Percentiles rank a stretch among this genome's conserved stretches.
phyloP scores from a whole-genome alignment of 2,329 filamentous ascomycete species.

The Aureobasidium sp. region DNA sequence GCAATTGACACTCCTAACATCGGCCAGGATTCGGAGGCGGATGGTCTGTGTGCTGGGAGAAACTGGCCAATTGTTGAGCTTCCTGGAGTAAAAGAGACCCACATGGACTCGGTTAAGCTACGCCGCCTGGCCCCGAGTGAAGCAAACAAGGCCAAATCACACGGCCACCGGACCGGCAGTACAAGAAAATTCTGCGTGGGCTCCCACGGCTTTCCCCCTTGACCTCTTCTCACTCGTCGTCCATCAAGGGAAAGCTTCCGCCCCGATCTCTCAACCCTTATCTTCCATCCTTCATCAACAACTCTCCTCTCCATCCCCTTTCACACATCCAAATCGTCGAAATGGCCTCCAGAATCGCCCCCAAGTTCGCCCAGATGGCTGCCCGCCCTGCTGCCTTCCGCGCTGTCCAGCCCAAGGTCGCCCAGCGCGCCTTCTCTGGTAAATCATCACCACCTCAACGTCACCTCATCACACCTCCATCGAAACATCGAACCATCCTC shows the following conservation, averaged over 20 bases:
- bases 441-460: slow-evolving; percentile 33
- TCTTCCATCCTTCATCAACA: slow-evolving; percentile 24
- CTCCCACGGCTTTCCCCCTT: slow-evolving; percentile 15
- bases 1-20: slow-evolving; percentile 9
- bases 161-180: slow-evolving; percentile 14
- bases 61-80: slow-evolving; percentile 12
- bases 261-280: slow-evolving; percentile 18
- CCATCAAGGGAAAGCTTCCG: slow-evolving; percentile 17
- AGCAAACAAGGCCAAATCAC: slow-evolving; percentile 14
- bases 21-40: slow-evolving; percentile 11
- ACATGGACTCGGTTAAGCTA: slow-evolving; percentile 13
- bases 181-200: slow-evolving; percentile 14
- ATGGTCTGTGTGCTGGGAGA: neutral
- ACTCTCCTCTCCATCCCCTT: slow-evolving; percentile 32
- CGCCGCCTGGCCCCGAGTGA: slow-evolving; percentile 2
- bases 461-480: slow-evolving; percentile 30
- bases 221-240: slow-evolving; percentile 15
- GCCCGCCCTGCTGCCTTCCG: slow-evolving; percentile 69
- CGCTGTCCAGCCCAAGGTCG: slow-evolving; percentile 36
- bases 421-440: slow-evolving; percentile 68
- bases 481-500: slow-evolving; percentile 17
- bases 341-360: slow-evolving; percentile 76
- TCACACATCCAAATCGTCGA: slow-evolving; percentile 45
- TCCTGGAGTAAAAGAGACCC: neutral
- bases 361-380: slow-evolving; percentile 64